phyloP scores from a whole-genome alignment of 305 asterid genomes.

The Plantago rigida region DNA sequence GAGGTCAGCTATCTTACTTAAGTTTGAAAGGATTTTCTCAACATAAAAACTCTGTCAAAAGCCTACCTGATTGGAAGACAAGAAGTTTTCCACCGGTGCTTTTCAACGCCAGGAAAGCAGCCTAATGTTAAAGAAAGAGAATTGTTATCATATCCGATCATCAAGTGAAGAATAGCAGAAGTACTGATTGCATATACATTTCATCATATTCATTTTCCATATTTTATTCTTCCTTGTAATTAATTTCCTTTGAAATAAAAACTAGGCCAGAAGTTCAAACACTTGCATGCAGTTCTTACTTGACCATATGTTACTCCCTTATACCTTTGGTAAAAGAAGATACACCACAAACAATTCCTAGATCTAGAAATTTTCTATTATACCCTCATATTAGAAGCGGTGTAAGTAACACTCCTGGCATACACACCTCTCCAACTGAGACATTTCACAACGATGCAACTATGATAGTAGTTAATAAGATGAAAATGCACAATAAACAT shows the following conservation, averaged over 20 bases:
- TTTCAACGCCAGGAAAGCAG: slow-evolving; percentile 97
- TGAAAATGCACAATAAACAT: slow-evolving; percentile 3
- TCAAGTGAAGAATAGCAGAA: slow-evolving; percentile 13
- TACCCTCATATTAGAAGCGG: background rate
- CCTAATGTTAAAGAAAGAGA: slow-evolving; percentile 39
- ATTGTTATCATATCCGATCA: slow-evolving; percentile 15
- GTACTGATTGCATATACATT: background rate
- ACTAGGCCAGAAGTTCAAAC: slow-evolving; percentile 5
- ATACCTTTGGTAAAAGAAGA: too few relatives aligned
- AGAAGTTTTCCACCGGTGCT: slow-evolving; percentile 94
- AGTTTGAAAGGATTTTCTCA: background rate
- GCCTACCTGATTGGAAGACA: slow-evolving; percentile 87
- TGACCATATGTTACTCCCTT: too few relatives aligned
- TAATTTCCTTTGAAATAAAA: background rate
- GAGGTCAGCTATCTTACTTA: background rate
- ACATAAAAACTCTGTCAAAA: background rate
- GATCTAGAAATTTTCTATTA: background rate
- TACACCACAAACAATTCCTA: background rate
- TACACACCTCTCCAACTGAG: too few relatives aligned
- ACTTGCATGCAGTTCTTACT: too few relatives aligned
- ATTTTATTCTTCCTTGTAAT: slow-evolving; percentile 15
- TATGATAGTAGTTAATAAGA: background rate
- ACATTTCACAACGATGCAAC: background rate
- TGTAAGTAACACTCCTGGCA: too few relatives aligned
- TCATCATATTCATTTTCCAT: slow-evolving; percentile 10